A percentile compares a stretch with the other conserved stretches of the same genome.
Conservation (phyloP, 257 asterid species). For the Nicotiana attenuata region DNA sequence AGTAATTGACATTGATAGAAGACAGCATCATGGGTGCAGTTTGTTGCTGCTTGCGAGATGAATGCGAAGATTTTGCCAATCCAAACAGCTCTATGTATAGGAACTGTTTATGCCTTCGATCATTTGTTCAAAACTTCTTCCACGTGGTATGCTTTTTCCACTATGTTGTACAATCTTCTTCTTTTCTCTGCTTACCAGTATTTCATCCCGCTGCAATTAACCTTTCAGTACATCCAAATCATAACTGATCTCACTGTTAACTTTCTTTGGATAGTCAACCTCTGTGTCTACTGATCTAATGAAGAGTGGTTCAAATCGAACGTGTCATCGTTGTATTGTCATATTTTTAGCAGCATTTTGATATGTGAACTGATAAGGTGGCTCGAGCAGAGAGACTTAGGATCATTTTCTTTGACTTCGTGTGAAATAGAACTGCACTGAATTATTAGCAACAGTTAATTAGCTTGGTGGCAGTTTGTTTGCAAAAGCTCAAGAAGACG, state of each 20-base stretch:
- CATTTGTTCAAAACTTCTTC: constrained; percentile 50
- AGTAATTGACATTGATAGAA: background rate
- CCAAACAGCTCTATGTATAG: constrained; percentile 59
- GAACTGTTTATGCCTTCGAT: constrained; percentile 64
- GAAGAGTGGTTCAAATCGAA: background rate
- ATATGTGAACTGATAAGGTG: background rate
- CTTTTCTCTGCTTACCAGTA: background rate
- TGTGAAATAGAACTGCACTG: background rate
- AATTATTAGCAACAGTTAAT: background rate
- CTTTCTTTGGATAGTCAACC: background rate
- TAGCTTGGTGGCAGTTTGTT: background rate
- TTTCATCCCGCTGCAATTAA: background rate
- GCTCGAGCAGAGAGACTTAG: background rate
- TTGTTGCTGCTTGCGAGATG: constrained; percentile 80
- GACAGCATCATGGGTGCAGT: constrained; percentile 64
- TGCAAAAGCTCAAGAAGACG: background rate
- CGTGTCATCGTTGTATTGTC: background rate
- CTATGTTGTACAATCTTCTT: background rate
- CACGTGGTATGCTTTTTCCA: constrained; percentile 45
- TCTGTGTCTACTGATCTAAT: background rate
- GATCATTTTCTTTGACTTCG: background rate
- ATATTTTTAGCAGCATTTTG: background rate
- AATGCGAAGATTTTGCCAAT: constrained; percentile 58
- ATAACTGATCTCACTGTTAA: background rate
- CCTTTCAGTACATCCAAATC: constrained; percentile 5